These are phyloP conservation scores for Kwoniella newhampshirensis DNA, from an alignment of 768 basidiomycete genomes.

Conservation along the genomic window DNA sequence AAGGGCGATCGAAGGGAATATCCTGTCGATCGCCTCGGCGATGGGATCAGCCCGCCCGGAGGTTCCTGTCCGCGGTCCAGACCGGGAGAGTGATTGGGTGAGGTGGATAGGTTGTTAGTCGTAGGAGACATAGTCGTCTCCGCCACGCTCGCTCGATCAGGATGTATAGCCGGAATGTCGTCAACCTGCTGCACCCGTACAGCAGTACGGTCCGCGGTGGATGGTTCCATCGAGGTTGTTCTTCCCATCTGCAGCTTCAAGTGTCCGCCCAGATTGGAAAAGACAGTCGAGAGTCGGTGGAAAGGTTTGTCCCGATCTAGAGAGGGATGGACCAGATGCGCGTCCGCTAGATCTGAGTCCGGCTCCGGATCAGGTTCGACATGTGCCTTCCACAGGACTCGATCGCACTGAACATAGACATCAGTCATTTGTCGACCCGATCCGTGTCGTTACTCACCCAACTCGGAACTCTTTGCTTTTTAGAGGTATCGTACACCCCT, in stretches of 20 bases:
- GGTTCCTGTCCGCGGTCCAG: not conserved
- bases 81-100: not conserved
- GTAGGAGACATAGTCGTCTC: not conserved
- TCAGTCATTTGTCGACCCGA: too few relatives aligned
- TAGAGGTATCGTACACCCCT: constrained; percentile 51
- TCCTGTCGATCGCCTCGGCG: constrained; percentile 3
- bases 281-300: constrained; percentile 23
- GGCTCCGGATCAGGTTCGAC: constrained; percentile 35
- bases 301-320: constrained; percentile 14
- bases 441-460: too few relatives aligned
- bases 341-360: constrained; percentile 2
- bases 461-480: constrained; percentile 53
- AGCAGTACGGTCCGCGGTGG: constrained; percentile 21
- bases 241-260: constrained; percentile 24
- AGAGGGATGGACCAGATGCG: not conserved
- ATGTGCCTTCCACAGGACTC: constrained; percentile 51
- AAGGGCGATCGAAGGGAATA: too few relatives aligned
- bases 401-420: constrained; percentile 44
- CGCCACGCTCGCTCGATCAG: not conserved
- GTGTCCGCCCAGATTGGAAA: constrained; percentile 34
- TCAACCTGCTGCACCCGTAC: constrained; percentile 7
- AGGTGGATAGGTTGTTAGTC: not conserved
- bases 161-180: not conserved
- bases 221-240: constrained; percentile 32
- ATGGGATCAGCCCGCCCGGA: constrained; percentile 11